Base-by-base conservation (phyloP, 768 basidiomycete genomes). In the Phallus indusiatus region DNA sequence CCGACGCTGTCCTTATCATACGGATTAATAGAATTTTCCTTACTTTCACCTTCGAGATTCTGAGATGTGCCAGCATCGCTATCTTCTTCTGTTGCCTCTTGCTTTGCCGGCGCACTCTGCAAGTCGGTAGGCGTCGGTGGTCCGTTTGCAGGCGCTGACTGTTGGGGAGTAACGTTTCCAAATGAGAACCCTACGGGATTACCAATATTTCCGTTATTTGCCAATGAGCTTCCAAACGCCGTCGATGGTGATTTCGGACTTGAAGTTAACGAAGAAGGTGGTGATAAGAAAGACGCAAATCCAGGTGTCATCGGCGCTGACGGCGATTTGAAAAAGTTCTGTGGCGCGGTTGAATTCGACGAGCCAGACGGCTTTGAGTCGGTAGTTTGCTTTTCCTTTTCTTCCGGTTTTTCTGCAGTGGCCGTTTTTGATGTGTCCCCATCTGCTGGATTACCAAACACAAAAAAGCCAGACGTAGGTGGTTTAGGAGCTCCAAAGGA, bases 1-100 rank as follows among this genome's bases (percentile, higher is more conserved):
- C 90, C 90, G 65, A 84, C 84, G 11, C 90, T 88, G 61, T 88
- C 87, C 55, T 74, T 75, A 63, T 88, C 87, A 54, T 63, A 62
- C 16, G 24, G 54, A 42, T 55, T 55, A 55, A 47, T 42, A 36
- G 34, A 33, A 54, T 47, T n/a, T 37, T 42, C 17, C 28, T 48
- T 22, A 28, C 28, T 9, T 51, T 42, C 35, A 3, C 28, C n/a
- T n/a, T 47, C 16, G n/a, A 22, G 47, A 14, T 34, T 37, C 54
- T 55, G 14, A 10, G 54, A 17, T 37, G 36, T 17, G 16, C 28
- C 17, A 11, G 48, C 22, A 47, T 54, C 60, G 14, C 57, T 28
- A 28, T 28, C 64, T 17, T 36, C 55, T 58, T 33, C 50, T 12
- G 53, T 42, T 1, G 35, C 34, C 17, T 71, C 73, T 1, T 35